Evolutionary conservation across 2,329 filamentous ascomycete genomes (phyloP).

Genomic region (Rhinocladiella similis): DNA sequence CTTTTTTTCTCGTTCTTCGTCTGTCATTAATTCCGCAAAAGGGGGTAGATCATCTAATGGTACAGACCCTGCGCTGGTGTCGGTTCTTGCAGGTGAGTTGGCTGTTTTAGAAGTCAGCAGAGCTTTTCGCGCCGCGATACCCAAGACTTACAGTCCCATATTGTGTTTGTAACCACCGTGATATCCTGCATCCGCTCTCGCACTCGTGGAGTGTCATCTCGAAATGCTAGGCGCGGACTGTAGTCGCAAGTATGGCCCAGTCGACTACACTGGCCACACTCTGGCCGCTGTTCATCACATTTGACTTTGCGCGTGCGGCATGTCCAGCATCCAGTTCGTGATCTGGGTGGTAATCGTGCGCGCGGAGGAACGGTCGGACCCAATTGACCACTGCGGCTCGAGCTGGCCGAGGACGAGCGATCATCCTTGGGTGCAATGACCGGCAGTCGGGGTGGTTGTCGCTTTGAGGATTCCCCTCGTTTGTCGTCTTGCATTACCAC

Average conservation of each 20-base stretch:
- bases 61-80: constrained; percentile 34
- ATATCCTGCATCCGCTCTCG: constrained; percentile 55
- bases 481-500: constrained; percentile 39
- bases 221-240: constrained; percentile 56
- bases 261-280: constrained; percentile 58
- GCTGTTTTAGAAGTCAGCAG: constrained; percentile 26
- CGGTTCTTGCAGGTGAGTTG: constrained; percentile 33
- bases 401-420: constrained; percentile 32
- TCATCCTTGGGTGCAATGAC: constrained; percentile 49
- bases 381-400: constrained; percentile 36
- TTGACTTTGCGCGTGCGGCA: constrained; percentile 45
- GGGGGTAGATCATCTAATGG: constrained; percentile 52
- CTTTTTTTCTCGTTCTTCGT: constrained; percentile 60
- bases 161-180: constrained; percentile 50
- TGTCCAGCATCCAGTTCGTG: constrained; percentile 53
- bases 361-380: constrained; percentile 39
- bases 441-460: constrained; percentile 41
- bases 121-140: constrained; percentile 2
- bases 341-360: constrained; percentile 53
- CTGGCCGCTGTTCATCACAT: constrained; percentile 57
- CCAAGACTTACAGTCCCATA: constrained; percentile 56
- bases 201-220: constrained; percentile 54
- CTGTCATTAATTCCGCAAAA: constrained; percentile 54
- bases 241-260: constrained; percentile 60
- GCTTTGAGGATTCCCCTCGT: constrained; percentile 38